Conservation (phyloP, 768 basidiomycete species). For the Symmetrospora coprosmae region DNA sequence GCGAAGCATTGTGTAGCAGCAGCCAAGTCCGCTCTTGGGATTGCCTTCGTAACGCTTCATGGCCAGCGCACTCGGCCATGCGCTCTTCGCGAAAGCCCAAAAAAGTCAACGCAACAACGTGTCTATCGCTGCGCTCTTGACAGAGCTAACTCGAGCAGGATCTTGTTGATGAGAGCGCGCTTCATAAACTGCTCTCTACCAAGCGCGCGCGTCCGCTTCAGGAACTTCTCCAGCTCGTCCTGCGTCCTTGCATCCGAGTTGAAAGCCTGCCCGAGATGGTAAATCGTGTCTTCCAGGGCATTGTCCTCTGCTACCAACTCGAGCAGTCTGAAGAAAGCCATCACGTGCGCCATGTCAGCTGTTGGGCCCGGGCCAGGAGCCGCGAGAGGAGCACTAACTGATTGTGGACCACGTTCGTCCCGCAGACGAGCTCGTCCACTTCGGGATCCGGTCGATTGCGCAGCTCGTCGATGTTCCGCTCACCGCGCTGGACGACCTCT, state of each 20-base stretch:
- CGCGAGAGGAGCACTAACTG: conserved; percentile 78
- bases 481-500: conserved; percentile 51
- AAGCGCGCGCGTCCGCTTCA: conserved; percentile 69
- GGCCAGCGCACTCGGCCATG: too few relatives aligned
- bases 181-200: conserved; percentile 97
- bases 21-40: too few relatives aligned
- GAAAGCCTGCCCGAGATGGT: conserved; percentile 84
- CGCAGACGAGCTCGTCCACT: conserved; percentile 92
- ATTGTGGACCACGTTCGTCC: conserved; percentile 88
- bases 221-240: conserved; percentile 84
- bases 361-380: too few relatives aligned
- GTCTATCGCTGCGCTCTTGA: conserved; percentile 4
- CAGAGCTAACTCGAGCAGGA: conserved; percentile 40
- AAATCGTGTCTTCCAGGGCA: conserved; percentile 94
- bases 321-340: conserved; percentile 50
- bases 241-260: conserved; percentile 54
- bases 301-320: conserved; percentile 99
- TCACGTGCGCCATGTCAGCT: not conserved
- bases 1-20: too few relatives aligned
- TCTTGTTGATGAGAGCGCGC: conserved; percentile 84
- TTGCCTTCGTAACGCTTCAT: too few relatives aligned
- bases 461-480: conserved; percentile 61
- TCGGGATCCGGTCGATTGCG: conserved; percentile 73
- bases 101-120: too few relatives aligned
- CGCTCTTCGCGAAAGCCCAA: too few relatives aligned